These are phyloP conservation scores for Thelonectria discophora DNA, from an alignment of 2,329 filamentous ascomycete species.

Conservation along the genomic window DNA sequence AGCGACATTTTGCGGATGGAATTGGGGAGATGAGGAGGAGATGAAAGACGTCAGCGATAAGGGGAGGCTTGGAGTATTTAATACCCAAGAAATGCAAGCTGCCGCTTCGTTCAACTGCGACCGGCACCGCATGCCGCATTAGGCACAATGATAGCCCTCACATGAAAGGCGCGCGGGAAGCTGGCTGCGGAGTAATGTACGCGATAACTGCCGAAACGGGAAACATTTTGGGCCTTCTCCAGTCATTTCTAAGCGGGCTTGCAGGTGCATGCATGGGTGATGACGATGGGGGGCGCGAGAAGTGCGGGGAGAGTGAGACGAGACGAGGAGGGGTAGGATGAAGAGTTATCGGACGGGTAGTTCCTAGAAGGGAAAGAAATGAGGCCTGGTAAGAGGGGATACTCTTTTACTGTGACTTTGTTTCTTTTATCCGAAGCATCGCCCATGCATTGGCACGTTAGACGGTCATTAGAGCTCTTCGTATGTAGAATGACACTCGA, in stretches of 20 bases:
- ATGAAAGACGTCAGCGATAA: not conserved
- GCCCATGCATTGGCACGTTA: too few species aligned
- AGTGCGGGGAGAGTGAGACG: slow-evolving; percentile 7
- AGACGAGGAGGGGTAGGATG: not conserved
- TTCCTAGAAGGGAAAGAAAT: too few species aligned
- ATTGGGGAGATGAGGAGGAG: not conserved
- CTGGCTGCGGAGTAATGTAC: not conserved
- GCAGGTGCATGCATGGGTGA: slow-evolving; percentile 1
- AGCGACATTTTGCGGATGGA: slow-evolving; percentile 12
- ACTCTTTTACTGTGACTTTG: too few species aligned
- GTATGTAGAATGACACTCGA: too few species aligned
- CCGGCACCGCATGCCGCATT: slow-evolving; percentile 6
- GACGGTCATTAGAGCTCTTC: too few species aligned
- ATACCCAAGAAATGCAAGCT: too few species aligned
- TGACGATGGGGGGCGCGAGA: not conserved
- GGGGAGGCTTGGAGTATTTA: not conserved
- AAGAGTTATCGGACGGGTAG: too few species aligned
- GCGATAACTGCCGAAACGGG: slow-evolving; percentile 9
- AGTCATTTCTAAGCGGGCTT: not conserved
- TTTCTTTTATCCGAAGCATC: too few species aligned
- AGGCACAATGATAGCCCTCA: slow-evolving; percentile 19
- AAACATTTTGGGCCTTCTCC: slow-evolving; percentile 13
- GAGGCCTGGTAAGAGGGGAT: too few species aligned
- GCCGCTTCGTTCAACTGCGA: not conserved
- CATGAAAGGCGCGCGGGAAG: not conserved